Evolutionary conservation across 805 yeast species (phyloP), one percentile per base, ranked within the genome.

Genomic region (Metschnikowia baotianmanensis): DNA sequence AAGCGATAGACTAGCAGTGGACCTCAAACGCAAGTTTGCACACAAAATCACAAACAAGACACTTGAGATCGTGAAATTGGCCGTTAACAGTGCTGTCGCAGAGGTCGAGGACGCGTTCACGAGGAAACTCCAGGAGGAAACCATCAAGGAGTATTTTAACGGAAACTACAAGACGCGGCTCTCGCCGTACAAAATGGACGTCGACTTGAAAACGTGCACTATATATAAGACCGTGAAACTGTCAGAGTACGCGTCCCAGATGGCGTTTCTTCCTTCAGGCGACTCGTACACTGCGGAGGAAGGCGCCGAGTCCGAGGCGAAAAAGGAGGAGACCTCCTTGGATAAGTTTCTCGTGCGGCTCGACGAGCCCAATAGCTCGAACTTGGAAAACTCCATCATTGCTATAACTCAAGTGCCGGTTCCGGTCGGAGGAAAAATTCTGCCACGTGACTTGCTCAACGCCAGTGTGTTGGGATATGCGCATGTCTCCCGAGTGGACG

Each of bases 111-210:
- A 82, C 39, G 68, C 77, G 10, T 88, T 71, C 57, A 68, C 72
- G 26, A 72, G 98, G 55, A 77, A 82, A 26, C 39, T 75, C 17
- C 98, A 91, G 59, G 87, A 89, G 53, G 73, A 78, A 30, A 69
- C 83, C 5, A 88, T 91, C 39, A 80, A 80, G 56, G 95, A 90
- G 56, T 93, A 93, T 61, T 93, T 93, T 55, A 88, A 93, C 57
- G 99, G 99, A 2, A 76, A 76, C 5, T 63, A 72, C 15, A 72
- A 72, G 32, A 74, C 78, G 4, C 77, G 81, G 5, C 70, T 93
- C 38, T 83, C 95, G 15, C 98, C 99, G 2, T 90, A 82, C 61
- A 85, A 95, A 5, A 77, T 88, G 1, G 87, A 89, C 17, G 80
- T 82, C 2, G 87, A 80, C 53, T 69, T 75, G 42, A 71, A 74